Evolutionary conservation across 2,329 filamentous ascomycete species (phyloP), one percentile per base, ranked within the genome.

Genomic region (Berkeleyomyces rouxiae): DNA sequence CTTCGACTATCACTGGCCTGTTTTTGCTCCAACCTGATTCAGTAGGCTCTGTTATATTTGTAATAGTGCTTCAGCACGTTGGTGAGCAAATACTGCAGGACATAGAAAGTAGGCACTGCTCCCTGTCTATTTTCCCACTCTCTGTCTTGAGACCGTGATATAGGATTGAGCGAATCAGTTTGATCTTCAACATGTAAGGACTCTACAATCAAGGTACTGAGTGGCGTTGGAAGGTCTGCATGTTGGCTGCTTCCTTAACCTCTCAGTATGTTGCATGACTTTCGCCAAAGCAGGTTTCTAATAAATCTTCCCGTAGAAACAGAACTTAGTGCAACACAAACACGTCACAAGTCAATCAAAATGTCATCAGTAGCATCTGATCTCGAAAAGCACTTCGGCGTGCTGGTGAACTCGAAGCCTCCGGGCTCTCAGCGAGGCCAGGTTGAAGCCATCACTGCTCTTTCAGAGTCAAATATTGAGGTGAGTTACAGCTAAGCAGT

Each of bases 401-500:
- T 88, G 71, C 91, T 99, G 85, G 86, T 92, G 70, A 81, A 82
- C 68, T 79, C 96, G 71, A 97, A 96, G 76, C 86, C 93, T 53
- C 93, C 93, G 61, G 93, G 93, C 72, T 90, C 96, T 64, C 95
- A 91, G 66, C 91, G 90, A 69, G 90, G 89, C 68, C 92, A 93
- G 76, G 96, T 99, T 74, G 83, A 82, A 69, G 84, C 84, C 72
- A 84, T 99, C 75, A 97, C 92, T 23, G 79, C 83, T 39, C 84
- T 97, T 51, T 96, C 92, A 77, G 87, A 90, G 66, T 84, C 83
- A 70, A 95, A 95, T 73, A 85, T 95, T 69, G 86, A 95, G 86
- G 90, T 95, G 87, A 67, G 71, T 65, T 37, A 58, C 23, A 13
- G 10, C 37, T 55, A 6, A 11, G 10, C 7, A 55, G 13, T 53